These are phyloP conservation scores for Hirsutella minnesotensis DNA, from an alignment of 2,329 filamentous ascomycete genomes.

Conservation along the genomic window DNA sequence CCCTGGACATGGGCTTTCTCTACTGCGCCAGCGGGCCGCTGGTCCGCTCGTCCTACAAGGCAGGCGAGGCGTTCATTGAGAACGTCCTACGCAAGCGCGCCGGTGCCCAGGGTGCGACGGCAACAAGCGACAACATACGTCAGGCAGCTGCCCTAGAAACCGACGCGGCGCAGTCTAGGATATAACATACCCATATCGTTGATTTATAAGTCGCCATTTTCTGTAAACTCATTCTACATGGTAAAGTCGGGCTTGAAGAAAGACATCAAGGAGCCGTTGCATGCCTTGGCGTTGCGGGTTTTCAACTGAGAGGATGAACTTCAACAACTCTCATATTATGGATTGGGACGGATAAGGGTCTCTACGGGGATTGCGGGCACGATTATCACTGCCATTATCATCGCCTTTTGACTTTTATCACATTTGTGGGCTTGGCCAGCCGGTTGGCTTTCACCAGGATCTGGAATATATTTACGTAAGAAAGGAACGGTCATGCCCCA, in stretches of 20 bases:
- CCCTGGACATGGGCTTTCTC: constrained; percentile 89
- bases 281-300: constrained; percentile 5
- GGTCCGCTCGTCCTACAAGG: constrained; percentile 93
- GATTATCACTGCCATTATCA: no score
- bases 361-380: no score
- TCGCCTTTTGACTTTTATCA: no score
- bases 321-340: constrained; percentile 12
- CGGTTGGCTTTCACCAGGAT: no score
- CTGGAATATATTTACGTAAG: no score
- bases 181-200: constrained; percentile 9
- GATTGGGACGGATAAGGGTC: no score
- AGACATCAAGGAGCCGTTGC: no score
- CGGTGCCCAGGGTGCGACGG: constrained; percentile 24
- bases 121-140: constrained; percentile 19
- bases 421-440: no score
- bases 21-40: constrained; percentile 92
- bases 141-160: constrained; percentile 27
- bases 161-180: constrained; percentile 10
- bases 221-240: no score
- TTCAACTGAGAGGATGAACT: constrained; percentile 13
- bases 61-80: constrained; percentile 96
- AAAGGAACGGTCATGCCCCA: no score
- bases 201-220: no score
- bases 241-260: no score
- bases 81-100: constrained; percentile 84